Conservation (phyloP, 768 basidiomycete species). For the Suillus decipiens region DNA sequence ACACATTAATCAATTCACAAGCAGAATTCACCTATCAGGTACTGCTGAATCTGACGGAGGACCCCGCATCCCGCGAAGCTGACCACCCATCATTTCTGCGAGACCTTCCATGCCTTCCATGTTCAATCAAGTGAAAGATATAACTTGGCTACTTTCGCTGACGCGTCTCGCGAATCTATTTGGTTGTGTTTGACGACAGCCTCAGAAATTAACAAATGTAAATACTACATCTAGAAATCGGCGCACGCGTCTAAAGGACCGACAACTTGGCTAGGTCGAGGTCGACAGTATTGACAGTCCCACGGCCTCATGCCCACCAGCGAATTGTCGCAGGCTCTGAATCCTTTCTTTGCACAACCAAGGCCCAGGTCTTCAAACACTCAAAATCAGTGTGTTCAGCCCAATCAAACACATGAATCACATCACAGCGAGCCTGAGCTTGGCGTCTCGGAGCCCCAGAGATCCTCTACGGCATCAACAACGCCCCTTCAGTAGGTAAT, state of each 20-base stretch:
- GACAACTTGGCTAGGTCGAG: neutral
- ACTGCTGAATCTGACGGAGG: conserved; percentile 50
- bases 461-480: conserved; percentile 29
- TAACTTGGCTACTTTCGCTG: conserved; percentile 25
- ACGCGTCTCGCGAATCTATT: conserved; percentile 38
- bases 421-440: conserved; percentile 68
- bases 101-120: conserved; percentile 52
- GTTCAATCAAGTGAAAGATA: conserved; percentile 4
- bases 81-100: conserved; percentile 50
- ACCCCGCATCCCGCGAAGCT: conserved; percentile 44
- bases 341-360: conserved; percentile 58
- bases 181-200: conserved; percentile 25
- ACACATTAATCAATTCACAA: conserved; percentile 10
- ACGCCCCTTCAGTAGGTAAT: conserved; percentile 41
- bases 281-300: neutral
- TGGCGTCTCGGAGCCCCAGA: conserved; percentile 49
- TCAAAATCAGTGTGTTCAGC: conserved; percentile 31
- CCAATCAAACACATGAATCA: conserved; percentile 44
- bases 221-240: conserved; percentile 21
- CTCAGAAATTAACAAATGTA: conserved; percentile 32
- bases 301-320: conserved; percentile 55
- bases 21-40: conserved; percentile 70
- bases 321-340: conserved; percentile 79
- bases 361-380: conserved; percentile 32
- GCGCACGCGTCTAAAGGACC: neutral